A percentile compares a stretch with the other conserved stretches of the same genome.
Evolutionary conservation across 225 moss, liverwort and hornwort genomes (phyloP).

Genomic region (Bryoerythrophyllum caledonicum): DNA sequence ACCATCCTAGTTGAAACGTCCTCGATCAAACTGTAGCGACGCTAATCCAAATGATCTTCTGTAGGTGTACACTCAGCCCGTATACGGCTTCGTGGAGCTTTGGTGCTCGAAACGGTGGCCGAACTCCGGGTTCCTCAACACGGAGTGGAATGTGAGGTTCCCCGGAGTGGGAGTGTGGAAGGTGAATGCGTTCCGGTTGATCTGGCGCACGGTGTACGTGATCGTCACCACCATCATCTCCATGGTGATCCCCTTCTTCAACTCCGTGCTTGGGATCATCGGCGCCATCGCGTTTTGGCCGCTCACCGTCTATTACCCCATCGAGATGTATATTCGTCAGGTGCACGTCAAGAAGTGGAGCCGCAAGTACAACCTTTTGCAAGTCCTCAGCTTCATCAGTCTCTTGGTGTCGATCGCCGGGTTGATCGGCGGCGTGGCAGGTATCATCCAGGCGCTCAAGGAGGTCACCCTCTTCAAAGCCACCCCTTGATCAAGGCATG

Average conservation of each 20-base stretch:
- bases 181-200: conserved; percentile 57
- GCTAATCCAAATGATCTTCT: not conserved
- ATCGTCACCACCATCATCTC: conserved; percentile 66
- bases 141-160: conserved; percentile 33
- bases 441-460: conserved; percentile 48
- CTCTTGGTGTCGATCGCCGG: conserved; percentile 63
- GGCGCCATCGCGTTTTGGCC: conserved; percentile 85
- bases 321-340: conserved; percentile 66
- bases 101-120: conserved; percentile 46
- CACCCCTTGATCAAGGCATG: not conserved
- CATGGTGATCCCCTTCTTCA: conserved; percentile 87
- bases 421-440: conserved; percentile 63
- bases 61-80: conserved; percentile 83
- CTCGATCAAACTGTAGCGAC: not conserved
- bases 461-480: conserved; percentile 36
- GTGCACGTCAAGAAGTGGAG: conserved; percentile 33
- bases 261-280: conserved; percentile 61
- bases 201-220: conserved; percentile 68
- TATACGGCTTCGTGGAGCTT: conserved; percentile 57
- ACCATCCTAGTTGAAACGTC: too few species aligned
- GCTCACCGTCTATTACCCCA: conserved; percentile 66
- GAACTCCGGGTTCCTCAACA: conserved; percentile 43
- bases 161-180: conserved; percentile 39
- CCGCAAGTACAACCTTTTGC: conserved; percentile 36
- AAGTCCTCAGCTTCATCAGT: conserved; percentile 56